Evolutionary conservation across 2,329 filamentous ascomycete species (phyloP), one percentile per base, ranked within the genome.

Genomic region (Stromatinia cepivora): DNA sequence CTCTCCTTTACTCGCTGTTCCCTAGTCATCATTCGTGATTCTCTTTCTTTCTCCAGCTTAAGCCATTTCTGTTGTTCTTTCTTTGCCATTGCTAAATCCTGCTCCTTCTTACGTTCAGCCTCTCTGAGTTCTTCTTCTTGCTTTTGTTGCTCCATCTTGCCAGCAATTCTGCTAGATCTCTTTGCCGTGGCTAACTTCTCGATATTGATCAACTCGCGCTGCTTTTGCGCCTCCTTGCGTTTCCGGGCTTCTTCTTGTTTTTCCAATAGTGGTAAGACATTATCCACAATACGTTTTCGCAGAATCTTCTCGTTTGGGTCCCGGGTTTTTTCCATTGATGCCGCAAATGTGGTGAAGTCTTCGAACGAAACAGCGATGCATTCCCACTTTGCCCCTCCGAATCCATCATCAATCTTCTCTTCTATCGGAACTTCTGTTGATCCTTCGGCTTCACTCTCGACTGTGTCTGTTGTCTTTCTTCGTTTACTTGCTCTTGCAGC

Each of bases 181-280:
- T 99, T 99, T 5, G 95, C 94, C 69, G 90, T 92, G n/a, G 93
- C 93, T 81, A 98, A 86, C 78, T 95, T 94, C 75, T 94, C 90
- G 73, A 97, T 80, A 74, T 89, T 93, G 66, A 93, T 83, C 31
- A 97, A 80, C 76, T 98, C 94, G 72, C 90, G 92, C 78, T 96
- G 88, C 75, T 90, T 84, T 71, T 88, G 86, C 4, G 82, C 76
- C 63, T 90, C 83, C 83, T 92, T 85, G 81, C 88, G 81, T 79
- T 94, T 94, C 71, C 89, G 88, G 42, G 89, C 86, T 75, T 94
- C 86, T 74, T 90, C 88, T 73, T 92, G 88, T 76, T 91, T 92
- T 79, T 96, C 90, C 20, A 99, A 86, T 50, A 96, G 87, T 0
- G 95, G 95, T 4, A 98, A 77, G 0, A 98, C 88, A 68, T 97